Conservation (phyloP, 2,329 filamentous ascomycete species). For the Hypoxylon sp. region DNA sequence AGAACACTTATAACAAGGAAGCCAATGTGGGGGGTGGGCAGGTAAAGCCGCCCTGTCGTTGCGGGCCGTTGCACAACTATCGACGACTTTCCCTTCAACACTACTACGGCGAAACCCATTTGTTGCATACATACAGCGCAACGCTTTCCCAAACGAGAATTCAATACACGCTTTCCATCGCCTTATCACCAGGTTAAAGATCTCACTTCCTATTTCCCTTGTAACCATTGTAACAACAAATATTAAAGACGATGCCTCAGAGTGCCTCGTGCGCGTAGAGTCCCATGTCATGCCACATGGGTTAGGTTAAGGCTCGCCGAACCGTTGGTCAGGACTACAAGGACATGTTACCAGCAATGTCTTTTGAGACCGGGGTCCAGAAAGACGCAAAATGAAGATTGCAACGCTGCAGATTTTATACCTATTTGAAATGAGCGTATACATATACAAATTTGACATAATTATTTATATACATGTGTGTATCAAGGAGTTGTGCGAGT, state of each 20-base stretch:
- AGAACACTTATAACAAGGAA: conserved; percentile 23
- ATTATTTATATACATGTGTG: conserved; percentile 4
- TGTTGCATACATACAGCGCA: conserved; percentile 1
- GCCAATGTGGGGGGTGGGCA: conserved; percentile 26
- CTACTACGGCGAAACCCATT: neutral
- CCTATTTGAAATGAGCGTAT: conserved; percentile 30
- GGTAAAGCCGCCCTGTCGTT: conserved; percentile 15
- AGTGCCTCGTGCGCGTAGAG: conserved; percentile 31
- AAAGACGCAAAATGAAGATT: conserved; percentile 39
- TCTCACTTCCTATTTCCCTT: conserved; percentile 24
- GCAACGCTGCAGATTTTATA: conserved; percentile 30
- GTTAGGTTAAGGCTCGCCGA: conserved; percentile 33
- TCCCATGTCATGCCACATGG: conserved; percentile 33
- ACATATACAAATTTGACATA: conserved; percentile 5
- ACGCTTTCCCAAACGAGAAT: conserved; percentile 27
- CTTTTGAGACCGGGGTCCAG: conserved; percentile 29
- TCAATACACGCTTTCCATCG: conserved; percentile 7
- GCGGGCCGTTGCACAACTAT: neutral
- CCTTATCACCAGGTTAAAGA: conserved; percentile 24
- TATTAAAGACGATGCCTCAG: conserved; percentile 27
- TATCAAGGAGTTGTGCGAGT: neutral
- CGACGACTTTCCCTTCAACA: neutral
- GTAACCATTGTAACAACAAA: conserved; percentile 34
- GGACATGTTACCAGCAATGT: conserved; percentile 27
- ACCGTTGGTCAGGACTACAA: conserved; percentile 26